A percentile compares a stretch with the other conserved stretches of the same genome.
phyloP scores from a whole-genome alignment of 2,329 filamentous ascomycete genomes.

The Rutstroemia sp. region DNA sequence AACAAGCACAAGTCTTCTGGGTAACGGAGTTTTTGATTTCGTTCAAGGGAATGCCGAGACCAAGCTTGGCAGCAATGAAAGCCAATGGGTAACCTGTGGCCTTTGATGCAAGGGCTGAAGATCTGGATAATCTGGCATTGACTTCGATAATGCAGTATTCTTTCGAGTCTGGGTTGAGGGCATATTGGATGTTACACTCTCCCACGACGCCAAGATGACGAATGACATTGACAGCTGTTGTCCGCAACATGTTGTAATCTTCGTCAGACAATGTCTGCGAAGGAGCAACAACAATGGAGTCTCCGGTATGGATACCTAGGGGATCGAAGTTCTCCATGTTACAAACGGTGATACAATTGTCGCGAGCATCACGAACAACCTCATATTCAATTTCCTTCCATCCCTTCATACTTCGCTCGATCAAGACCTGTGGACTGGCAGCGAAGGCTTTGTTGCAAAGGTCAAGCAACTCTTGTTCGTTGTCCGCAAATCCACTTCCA shows the following conservation, averaged over 20 bases:
- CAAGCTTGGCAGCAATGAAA: constrained; percentile 97
- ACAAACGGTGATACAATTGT: constrained; percentile 99
- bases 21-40: constrained; percentile 97
- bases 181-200: constrained; percentile 98
- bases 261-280: constrained; percentile 96
- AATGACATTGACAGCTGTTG: constrained; percentile 96
- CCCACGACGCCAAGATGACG: constrained; percentile 94
- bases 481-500: constrained; percentile 91
- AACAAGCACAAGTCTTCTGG: constrained; percentile 97
- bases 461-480: constrained; percentile 87
- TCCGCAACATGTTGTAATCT: constrained; percentile 99
- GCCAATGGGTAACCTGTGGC: constrained; percentile 95
- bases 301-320: constrained; percentile 93
- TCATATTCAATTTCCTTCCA: constrained; percentile 99
- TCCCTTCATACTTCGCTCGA: constrained; percentile 97
- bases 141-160: constrained; percentile 99
- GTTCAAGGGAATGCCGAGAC: constrained; percentile 87
- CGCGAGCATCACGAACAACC: constrained; percentile 90
- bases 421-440: constrained; percentile 89
- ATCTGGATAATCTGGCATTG: constrained; percentile 95
- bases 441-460: constrained; percentile 88
- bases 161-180: constrained; percentile 91
- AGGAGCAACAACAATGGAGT: constrained; percentile 96
- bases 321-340: constrained; percentile 99
- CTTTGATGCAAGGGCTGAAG: constrained; percentile 94